Evolutionary conservation across 2,329 filamentous ascomycete species (phyloP).

Genomic region (Nothomitra cinnamomea): DNA sequence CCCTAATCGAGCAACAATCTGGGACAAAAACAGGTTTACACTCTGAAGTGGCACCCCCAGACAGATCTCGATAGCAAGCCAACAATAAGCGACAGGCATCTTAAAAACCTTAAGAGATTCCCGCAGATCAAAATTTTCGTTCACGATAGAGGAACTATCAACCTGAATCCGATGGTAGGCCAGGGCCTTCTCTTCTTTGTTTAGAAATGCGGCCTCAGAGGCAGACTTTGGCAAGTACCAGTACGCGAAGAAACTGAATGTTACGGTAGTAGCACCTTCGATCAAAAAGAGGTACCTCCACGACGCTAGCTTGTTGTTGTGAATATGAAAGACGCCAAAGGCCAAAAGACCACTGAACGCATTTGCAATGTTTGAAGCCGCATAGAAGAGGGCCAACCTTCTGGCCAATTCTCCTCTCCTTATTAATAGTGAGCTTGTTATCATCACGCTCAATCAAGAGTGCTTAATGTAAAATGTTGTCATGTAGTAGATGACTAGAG

Average conservation of each 20-base stretch:
- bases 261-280: slow-evolving; percentile 35
- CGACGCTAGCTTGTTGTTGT: slow-evolving; percentile 27
- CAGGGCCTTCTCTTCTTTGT: slow-evolving; percentile 45
- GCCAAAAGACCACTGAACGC: slow-evolving; percentile 44
- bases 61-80: slow-evolving; percentile 38
- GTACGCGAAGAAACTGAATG: slow-evolving; percentile 46
- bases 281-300: slow-evolving; percentile 50
- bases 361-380: slow-evolving; percentile 55
- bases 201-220: slow-evolving; percentile 47
- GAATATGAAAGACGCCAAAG: slow-evolving; percentile 43
- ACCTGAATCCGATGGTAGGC: slow-evolving; percentile 60
- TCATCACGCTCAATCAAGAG: background rate
- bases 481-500: slow-evolving; percentile 46
- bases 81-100: slow-evolving; percentile 10
- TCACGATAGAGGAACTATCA: slow-evolving; percentile 50
- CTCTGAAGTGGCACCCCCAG: slow-evolving; percentile 41
- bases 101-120: slow-evolving; percentile 36
- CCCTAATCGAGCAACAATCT: slow-evolving; percentile 36
- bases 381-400: slow-evolving; percentile 58
- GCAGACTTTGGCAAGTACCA: slow-evolving; percentile 52
- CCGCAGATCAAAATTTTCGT: slow-evolving; percentile 35
- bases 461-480: slow-evolving; percentile 17
- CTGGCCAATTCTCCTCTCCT: slow-evolving; percentile 46
- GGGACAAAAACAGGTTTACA: slow-evolving; percentile 39
- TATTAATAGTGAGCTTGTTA: background rate